Percentiles rank a stretch among this genome's conserved stretches.
Conservation (phyloP, 1,139 yeast genomes). For the Yamadazyma diospyri region DNA sequence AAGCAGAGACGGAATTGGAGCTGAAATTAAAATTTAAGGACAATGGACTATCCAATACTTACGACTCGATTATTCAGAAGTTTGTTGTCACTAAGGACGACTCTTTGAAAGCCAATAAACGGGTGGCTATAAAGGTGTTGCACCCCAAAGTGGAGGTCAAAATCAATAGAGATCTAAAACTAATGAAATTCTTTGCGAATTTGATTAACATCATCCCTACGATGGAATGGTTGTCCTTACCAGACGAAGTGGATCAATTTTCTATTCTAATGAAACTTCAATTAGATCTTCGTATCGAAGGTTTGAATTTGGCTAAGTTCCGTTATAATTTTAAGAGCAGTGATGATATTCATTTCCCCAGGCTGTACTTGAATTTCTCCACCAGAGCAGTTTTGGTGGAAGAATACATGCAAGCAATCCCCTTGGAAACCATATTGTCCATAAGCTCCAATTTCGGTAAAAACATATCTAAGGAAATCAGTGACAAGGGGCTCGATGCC, state of each 20-base stretch:
- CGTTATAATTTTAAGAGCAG: constrained; percentile 56
- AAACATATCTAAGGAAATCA: constrained; percentile 66
- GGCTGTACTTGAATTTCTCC: constrained; percentile 63
- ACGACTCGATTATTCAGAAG: constrained; percentile 28
- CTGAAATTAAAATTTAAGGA: constrained; percentile 13
- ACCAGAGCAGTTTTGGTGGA: constrained; percentile 79
- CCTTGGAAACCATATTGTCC: constrained; percentile 65
- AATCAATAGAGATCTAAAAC: constrained; percentile 75
- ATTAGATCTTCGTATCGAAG: constrained; percentile 86
- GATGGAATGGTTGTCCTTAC: constrained; percentile 96
- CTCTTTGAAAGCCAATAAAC: constrained; percentile 41
- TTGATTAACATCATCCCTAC: constrained; percentile 73
- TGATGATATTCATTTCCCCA: constrained; percentile 75
- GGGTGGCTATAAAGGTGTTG: constrained; percentile 86
- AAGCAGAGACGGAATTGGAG: constrained; percentile 24
- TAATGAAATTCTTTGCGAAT: constrained; percentile 79
- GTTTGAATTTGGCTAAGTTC: constrained; percentile 71
- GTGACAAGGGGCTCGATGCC: constrained; percentile 87
- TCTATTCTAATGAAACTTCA: constrained; percentile 83
- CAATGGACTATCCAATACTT: constrained; percentile 5
- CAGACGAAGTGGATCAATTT: constrained; percentile 91
- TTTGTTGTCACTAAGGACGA: constrained; percentile 37
- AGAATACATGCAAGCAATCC: constrained; percentile 77
- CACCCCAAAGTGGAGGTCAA: constrained; percentile 80
- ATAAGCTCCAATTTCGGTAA: constrained; percentile 43